Evolutionary conservation across 1,139 yeast species (phyloP).

Genomic region (Meyerozyma carpophila): DNA sequence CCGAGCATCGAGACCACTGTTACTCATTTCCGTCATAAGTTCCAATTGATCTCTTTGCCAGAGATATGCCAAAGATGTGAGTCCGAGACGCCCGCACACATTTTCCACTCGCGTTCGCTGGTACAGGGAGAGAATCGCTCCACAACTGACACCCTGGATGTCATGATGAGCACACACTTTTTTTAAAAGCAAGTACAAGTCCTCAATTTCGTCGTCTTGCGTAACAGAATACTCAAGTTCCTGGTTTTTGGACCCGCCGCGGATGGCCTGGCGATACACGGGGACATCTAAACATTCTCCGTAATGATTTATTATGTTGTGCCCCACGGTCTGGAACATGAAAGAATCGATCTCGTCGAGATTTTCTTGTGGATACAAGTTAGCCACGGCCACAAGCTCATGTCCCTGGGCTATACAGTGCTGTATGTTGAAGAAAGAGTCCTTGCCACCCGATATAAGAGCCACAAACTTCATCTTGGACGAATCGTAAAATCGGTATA

Average conservation of each 20-base stretch:
- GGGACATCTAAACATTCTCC: slow-evolving; percentile 74
- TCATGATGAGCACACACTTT: slow-evolving; percentile 62
- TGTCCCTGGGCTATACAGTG: slow-evolving; percentile 84
- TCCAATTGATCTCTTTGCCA: slow-evolving; percentile 88
- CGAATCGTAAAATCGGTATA: background rate
- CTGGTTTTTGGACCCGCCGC: slow-evolving; percentile 60
- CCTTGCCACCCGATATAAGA: slow-evolving; percentile 91
- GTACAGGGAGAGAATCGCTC: slow-evolving; percentile 90
- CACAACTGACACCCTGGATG: slow-evolving; percentile 82
- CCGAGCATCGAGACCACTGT: slow-evolving; percentile 71
- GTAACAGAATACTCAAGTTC: slow-evolving; percentile 64
- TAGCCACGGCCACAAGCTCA: slow-evolving; percentile 77
- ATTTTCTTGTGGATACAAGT: slow-evolving; percentile 60
- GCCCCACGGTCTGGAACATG: slow-evolving; percentile 99
- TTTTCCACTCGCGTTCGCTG: slow-evolving; percentile 91
- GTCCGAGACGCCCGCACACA: slow-evolving; percentile 70
- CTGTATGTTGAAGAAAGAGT: slow-evolving; percentile 82
- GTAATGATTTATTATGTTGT: slow-evolving; percentile 64
- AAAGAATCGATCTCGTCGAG: slow-evolving; percentile 79
- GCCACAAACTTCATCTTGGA: slow-evolving; percentile 80
- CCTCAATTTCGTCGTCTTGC: slow-evolving; percentile 80
- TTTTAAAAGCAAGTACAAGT: slow-evolving; percentile 49
- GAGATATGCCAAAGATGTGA: slow-evolving; percentile 67
- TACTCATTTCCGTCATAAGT: slow-evolving; percentile 78
- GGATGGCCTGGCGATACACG: slow-evolving; percentile 63